A percentile compares a stretch with the other conserved stretches of the same genome.
Evolutionary conservation across 352 stramenopile species (phyloP).

Genomic region (Blastocystis sp.): DNA sequence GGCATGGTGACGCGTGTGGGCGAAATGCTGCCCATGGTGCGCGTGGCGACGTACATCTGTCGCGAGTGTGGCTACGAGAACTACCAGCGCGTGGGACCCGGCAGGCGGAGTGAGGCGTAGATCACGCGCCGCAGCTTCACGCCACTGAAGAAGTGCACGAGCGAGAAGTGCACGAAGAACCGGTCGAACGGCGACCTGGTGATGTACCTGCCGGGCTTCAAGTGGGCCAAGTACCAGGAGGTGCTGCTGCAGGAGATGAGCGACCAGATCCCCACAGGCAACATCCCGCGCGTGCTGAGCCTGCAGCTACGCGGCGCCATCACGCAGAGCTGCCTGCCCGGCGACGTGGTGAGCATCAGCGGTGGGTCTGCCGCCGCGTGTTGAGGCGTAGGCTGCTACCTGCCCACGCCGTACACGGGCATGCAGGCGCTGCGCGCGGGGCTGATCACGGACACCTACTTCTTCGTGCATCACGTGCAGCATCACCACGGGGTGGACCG

Average conservation of each 20-base stretch:
- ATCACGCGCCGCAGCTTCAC: slow-evolving; percentile 88
- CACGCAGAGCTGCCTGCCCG: slow-evolving; percentile 91
- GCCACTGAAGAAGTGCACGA: slow-evolving; percentile 88
- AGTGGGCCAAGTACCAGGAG: slow-evolving; percentile 97
- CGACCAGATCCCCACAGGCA: slow-evolving; percentile 92
- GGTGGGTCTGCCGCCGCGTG: slow-evolving; percentile 93
- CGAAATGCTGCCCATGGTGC: slow-evolving; percentile 93
- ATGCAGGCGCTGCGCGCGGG: slow-evolving; percentile 92
- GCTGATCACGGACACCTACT: slow-evolving; percentile 92
- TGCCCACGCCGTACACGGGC: slow-evolving; percentile 85
- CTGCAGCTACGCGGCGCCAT: slow-evolving; percentile 96
- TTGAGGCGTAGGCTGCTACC: slow-evolving; percentile 85
- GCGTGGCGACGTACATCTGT: slow-evolving; percentile 93
- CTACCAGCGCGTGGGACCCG: slow-evolving; percentile 89
- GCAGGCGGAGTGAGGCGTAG: slow-evolving; percentile 79
- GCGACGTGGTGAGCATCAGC: slow-evolving; percentile 91
- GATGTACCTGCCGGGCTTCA: slow-evolving; percentile 92
- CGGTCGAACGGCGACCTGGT: slow-evolving; percentile 84
- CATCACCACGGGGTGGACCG: slow-evolving; percentile 83
- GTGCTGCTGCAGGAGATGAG: slow-evolving; percentile 95
- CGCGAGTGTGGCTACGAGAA: slow-evolving; percentile 83
- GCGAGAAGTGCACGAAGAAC: slow-evolving; percentile 82
- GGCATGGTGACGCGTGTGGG: slow-evolving; percentile 95
- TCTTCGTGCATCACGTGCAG: slow-evolving; percentile 89
- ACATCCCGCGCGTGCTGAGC: slow-evolving; percentile 91